Conservation (phyloP, 768 basidiomycete species). For the Tylopilus subfusipes region DNA sequence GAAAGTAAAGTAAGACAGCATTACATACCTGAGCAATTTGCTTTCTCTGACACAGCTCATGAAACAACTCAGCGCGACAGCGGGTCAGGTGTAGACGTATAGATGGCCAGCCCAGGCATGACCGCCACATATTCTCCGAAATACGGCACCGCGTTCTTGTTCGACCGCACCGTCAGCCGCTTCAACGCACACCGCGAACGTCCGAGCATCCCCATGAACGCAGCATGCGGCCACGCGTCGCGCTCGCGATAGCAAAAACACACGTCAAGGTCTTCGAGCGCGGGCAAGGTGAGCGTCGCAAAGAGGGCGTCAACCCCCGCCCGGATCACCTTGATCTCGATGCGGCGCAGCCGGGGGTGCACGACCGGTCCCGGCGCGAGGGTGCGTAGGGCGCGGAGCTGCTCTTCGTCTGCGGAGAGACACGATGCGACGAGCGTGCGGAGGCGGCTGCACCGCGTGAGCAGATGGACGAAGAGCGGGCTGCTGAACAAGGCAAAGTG, state of each 20-base stretch:
- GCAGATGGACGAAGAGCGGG: conserved; percentile 21
- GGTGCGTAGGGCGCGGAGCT: conserved; percentile 6
- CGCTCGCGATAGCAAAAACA: conserved; percentile 31
- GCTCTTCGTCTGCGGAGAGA: conserved; percentile 21
- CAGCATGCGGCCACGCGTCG: conserved; percentile 26
- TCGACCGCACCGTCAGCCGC: conserved; percentile 25
- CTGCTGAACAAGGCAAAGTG: conserved; percentile 27
- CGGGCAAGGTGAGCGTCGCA: conserved; percentile 20
- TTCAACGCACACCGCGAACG: conserved; percentile 26
- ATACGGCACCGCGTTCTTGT: conserved; percentile 17
- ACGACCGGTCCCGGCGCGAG: conserved; percentile 13
- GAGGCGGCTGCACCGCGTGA: conserved; percentile 22
- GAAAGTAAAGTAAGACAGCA: too few relatives aligned
- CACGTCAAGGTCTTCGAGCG: conserved; percentile 31
- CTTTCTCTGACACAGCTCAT: too few relatives aligned
- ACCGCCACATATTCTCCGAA: conserved; percentile 22
- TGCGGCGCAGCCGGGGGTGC: conserved; percentile 17
- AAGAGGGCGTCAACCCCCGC: conserved; percentile 24
- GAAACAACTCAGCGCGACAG: neutral
- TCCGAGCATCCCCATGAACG: conserved; percentile 22
- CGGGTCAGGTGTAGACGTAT: conserved; percentile 3
- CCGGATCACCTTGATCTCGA: conserved; percentile 31
- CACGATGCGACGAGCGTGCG: conserved; percentile 22
- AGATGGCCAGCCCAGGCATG: conserved; percentile 21
- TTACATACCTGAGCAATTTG: too few relatives aligned